Percentiles rank a stretch among this genome's conserved stretches.
phyloP scores from a whole-genome alignment of 129 eudicot species.

The Logfia minima region DNA sequence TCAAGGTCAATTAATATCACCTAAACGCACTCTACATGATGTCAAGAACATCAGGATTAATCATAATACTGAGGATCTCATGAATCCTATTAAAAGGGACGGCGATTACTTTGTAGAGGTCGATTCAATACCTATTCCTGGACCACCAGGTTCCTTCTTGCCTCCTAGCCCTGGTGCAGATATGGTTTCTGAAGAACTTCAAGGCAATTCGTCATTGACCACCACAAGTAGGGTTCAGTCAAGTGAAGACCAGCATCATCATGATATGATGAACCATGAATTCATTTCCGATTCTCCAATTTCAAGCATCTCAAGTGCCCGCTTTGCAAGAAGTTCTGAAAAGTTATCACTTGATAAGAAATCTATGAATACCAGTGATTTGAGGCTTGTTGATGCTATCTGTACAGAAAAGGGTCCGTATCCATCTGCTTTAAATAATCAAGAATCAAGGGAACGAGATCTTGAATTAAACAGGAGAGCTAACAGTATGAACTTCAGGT shows the following conservation, averaged over 20 bases:
- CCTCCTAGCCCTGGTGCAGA: constrained; percentile 79
- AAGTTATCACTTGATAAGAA: constrained; percentile 34
- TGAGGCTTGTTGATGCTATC: constrained; percentile 21
- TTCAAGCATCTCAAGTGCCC: constrained; percentile 54
- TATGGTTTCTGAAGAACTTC: constrained; percentile 62
- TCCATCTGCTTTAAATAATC: constrained; percentile 28
- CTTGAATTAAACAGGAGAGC: constrained; percentile 24
- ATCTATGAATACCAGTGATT: constrained; percentile 21
- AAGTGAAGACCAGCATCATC: constrained; percentile 49
- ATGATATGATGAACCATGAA: constrained; percentile 44
- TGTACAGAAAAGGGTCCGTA: constrained; percentile 27
- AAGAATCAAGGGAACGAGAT: constrained; percentile 35
- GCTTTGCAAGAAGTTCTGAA: constrained; percentile 37
- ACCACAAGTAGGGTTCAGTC: constrained; percentile 52
- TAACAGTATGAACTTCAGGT: constrained; percentile 9
- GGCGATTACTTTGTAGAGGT: constrained; percentile 50
- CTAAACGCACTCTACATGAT: not conserved
- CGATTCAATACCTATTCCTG: constrained; percentile 76
- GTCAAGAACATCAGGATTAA: not conserved
- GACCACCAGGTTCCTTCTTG: constrained; percentile 88
- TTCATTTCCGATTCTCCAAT: constrained; percentile 58
- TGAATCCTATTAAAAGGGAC: constrained; percentile 16
- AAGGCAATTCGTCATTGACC: constrained; percentile 59
- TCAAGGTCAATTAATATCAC: not conserved
- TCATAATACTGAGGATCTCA: constrained; percentile 12